Evolutionary conservation across 352 stramenopile genomes (phyloP).

Genomic region (Pythium sp.): DNA sequence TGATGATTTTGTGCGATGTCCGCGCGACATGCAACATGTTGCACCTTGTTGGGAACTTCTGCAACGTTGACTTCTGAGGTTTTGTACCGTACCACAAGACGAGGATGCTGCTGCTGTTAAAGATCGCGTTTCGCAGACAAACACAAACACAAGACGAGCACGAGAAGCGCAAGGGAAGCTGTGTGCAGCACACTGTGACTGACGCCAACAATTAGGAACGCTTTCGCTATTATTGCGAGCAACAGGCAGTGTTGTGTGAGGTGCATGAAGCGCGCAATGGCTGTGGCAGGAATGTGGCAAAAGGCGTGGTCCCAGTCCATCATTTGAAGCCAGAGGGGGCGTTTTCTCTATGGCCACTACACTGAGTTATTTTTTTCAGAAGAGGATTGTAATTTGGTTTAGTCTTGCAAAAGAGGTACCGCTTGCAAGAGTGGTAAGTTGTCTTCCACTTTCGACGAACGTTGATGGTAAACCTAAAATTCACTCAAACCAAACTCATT

Average conservation of each 20-base stretch:
- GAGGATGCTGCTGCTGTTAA: neutral
- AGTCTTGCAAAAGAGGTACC: no score
- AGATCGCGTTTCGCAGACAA: neutral
- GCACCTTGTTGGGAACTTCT: neutral
- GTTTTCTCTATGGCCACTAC: neutral
- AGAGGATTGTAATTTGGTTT: no score
- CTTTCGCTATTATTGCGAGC: no score
- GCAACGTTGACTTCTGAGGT: constrained; percentile 1
- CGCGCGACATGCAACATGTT: neutral
- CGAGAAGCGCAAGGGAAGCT: no score
- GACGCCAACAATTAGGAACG: no score
- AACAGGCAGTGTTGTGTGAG: neutral
- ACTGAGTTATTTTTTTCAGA: neutral
- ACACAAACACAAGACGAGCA: no score
- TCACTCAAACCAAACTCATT: no score
- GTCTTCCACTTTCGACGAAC: no score
- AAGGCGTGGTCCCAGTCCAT: neutral
- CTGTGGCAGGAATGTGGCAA: neutral
- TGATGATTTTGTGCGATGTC: neutral
- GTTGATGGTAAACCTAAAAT: no score
- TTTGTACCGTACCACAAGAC: neutral
- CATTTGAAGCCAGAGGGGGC: neutral
- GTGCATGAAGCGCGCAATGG: neutral
- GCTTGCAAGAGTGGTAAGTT: no score
- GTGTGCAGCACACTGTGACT: no score